Evolutionary conservation across 1,284 basidiomycete species (phyloP), one percentile per base, ranked within the genome.

Genomic region (Lentinula novae-zelandiae): DNA sequence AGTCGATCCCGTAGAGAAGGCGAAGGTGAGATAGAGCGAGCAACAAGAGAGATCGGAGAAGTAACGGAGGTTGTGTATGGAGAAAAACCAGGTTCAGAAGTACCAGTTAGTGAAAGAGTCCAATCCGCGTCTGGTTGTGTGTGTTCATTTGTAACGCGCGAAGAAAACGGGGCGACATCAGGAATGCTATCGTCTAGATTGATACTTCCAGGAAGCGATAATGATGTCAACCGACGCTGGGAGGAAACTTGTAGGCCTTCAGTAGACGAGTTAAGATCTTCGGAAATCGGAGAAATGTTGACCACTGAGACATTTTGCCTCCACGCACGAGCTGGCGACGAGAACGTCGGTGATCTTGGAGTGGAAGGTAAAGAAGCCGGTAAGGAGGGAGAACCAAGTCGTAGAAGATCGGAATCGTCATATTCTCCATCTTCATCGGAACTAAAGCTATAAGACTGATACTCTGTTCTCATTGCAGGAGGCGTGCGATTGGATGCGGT

Each of bases 401-500:
- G 54, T n/a, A 61, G 44, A 49, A 61, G 60, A 44, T 42, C 52
- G 55, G 60, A 64, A 20, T 64, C 61, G 17, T 62, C 63, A 13
- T 58, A 51, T 22, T 58, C 61, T 15, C 49, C 61, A 3, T 58
- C 59, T 49, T 42, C 56, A 12, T 56, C 69, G 40, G 70, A 70
- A 2, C 65, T 66, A 33, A 66, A 69, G 60, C 57, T 62, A 50
- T 67, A 64, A 5, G 69, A 67, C 58, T 66, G 68, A 49, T 55
- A 22, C 13, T 6, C 15, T 36, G 15, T 31, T 44, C 60, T 51
- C n/a, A 42, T 8, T 15, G 50, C 50, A 31, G 66, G 63, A 34
- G 58, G 53, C 39, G 62, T 57, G 27, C 58, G 62, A 52, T 64
- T 64, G 42, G 71, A 73, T 5, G 70, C 69, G 13, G 69, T 66